Evolutionary conservation across 2,329 filamentous ascomycete genomes (phyloP), one percentile per base, ranked within the genome.

Genomic region (Colletotrichum cuscutae): DNA sequence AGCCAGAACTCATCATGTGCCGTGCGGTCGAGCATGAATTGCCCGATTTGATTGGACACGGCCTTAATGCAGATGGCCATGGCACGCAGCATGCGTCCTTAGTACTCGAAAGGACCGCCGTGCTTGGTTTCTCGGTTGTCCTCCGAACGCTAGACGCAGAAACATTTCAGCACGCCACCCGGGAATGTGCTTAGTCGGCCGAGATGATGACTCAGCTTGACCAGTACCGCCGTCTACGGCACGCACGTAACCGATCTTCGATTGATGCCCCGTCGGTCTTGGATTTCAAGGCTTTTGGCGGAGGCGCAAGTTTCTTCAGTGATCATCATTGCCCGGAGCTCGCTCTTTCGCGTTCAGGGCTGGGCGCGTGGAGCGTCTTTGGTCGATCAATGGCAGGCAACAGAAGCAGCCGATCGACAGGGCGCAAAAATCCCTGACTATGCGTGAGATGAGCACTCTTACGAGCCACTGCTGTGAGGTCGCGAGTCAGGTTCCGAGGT

Each of bases 1-100:
- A 73, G 67, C 24, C 30, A 5, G 60, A 37, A 26, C 49, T 57
- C 61, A 46, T 73, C 71, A 73, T 73, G 71, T 73, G 71, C 65
- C n/a, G 35, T 46, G 26, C 28, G 15, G 42, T 57, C 42, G 60
- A 42, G 35, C 13, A 32, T 22, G 5, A 58, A 24, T 60, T 24
- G 46, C 32, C 35, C 19, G 8, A 57, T 30, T 19, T 57, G 53
- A 65, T 65, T 65, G 62, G 62, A 46, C 24, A 11, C 28, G 30
- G n/a, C 19, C 11, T 12, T 28, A 49, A 49, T n/a, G 42, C 42
- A 11, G 53, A 56, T 56, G 53, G 32, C 8, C n/a, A 32, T n/a
- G 28, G 19, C n/a, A 28, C n/a, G 49, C 30, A 53, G 28, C 7
- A 60, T 32, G 57, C 57, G 35, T 42, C 57, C 11, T 42, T 22